Evolutionary conservation across 2,329 filamentous ascomycete species (phyloP), one percentile per base, ranked within the genome.

Genomic region (Eutypella sp.): DNA sequence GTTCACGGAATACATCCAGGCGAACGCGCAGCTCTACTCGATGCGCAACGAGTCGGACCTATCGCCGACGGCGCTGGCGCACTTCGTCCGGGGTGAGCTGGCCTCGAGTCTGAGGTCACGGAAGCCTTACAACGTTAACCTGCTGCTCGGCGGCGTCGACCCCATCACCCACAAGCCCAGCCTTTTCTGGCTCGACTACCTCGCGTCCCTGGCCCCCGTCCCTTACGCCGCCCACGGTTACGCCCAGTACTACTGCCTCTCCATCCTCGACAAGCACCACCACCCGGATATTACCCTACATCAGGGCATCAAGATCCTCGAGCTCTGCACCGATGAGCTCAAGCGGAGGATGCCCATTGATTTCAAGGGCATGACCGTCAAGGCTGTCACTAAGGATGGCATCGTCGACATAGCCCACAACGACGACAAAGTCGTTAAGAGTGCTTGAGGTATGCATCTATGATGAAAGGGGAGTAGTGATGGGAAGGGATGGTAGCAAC

Each of bases 1-100:
- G 84, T 99, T 99, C 69, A 89, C 95, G 67, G 93, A 99, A 74
- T 99, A 92, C 74, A 95, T 99, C 68, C 91, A 97, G 81, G 91
- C 92, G 67, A 99, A 99, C 70, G 85, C 93, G 53, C 89, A 96
- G 72, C 86, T 99, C 65, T 99, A 99, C 75, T 90, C 88, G 57
- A 99, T 97, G 91, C 89, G 95, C 65, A 97, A 97, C 68, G 87
- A 90, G 70, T 87, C 87, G 64, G 89, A 96, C 62, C 82, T 99
- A 50, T 89, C 89, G 38, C 92, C 93, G 9, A 84, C 85, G 29
- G 93, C 89, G 33, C 84, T 96, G 46, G 89, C 91, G 51, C 84
- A 89, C 74, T 99, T 96, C 67, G 90, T 99, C 58, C 89, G 93
- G 56, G 86, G 87, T 65, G 91, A 99, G 72, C 83, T 99, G 52